phyloP scores from a whole-genome alignment of 306 rosid species.

The Ammopiptanthus mongolicus region DNA sequence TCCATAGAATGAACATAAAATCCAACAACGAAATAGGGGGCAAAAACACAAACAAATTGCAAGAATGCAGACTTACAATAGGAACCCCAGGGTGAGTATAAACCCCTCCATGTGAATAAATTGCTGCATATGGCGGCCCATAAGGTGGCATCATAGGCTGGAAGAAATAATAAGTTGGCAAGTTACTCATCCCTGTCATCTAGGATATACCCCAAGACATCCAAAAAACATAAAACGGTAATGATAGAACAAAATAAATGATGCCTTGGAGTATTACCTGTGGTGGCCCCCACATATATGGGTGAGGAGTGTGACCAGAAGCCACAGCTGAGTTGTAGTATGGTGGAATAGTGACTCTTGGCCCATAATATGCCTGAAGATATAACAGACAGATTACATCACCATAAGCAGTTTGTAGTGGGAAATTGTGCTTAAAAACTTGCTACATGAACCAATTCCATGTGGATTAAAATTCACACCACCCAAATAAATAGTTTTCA shows the following conservation, averaged over 20 bases:
- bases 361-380: slow-evolving; percentile 87
- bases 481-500: background rate
- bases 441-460: background rate
- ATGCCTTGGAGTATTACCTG: slow-evolving; percentile 48
- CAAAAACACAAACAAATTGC: background rate
- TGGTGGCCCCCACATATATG: slow-evolving; percentile 94
- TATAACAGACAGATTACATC: background rate
- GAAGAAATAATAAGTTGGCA: slow-evolving; percentile 25
- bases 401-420: background rate
- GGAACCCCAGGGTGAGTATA: slow-evolving; percentile 76
- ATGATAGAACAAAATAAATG: background rate
- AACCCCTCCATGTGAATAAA: slow-evolving; percentile 80
- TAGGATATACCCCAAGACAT: slow-evolving; percentile 2
- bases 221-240: background rate
- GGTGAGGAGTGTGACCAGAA: slow-evolving; percentile 82
- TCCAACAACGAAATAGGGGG: background rate
- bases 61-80: slow-evolving; percentile 49
- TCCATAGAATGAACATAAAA: slow-evolving; percentile 14
- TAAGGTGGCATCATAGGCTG: slow-evolving; percentile 93
- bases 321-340: slow-evolving; percentile 72
- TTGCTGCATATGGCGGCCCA: slow-evolving; percentile 83
- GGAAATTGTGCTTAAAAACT: background rate
- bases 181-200: background rate
- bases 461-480: background rate
- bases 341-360: slow-evolving; percentile 79